Evolutionary conservation across 1,139 yeast species (phyloP), one percentile per base, ranked within the genome.

Genomic region (Casaregolazyma suthepensis): DNA sequence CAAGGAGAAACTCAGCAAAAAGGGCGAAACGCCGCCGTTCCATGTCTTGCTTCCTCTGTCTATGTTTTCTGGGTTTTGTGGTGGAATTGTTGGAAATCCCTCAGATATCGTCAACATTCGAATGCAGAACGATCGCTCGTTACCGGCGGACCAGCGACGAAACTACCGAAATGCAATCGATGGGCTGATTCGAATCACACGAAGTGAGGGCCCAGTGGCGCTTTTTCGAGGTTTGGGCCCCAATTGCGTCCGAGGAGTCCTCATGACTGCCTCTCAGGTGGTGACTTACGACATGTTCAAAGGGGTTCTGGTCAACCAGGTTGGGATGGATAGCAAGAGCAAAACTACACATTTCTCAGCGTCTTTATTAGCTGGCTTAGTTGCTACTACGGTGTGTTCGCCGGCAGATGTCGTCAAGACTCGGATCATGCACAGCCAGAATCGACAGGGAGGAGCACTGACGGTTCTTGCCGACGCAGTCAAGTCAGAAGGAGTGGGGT

Each of bases 351-450:
- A 88, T 68, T 87, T 89, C 65, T 66, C 83, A 37, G 87, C 95
- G 0, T 83, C 91, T 2, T 73, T 87, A 56, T 67, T 85, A 58
- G 95, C 96, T 0, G 96, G 96, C 12, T 73, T 88, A 42, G 90
- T 87, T 10, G 96, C 96, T 4, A 88, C 96, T 1, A 89, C 96
- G 0, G 86, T 87, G 19, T 89, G 96, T 68, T 86, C 95, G 1
- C 96, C 96, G 0, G 96, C 93, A 9, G 96, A 89, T 69, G 96
- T 89, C 9, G 85, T 89, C 51, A 89, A 88, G 70, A 89, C 96
- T 1, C 76, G 95, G 65, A 85, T 88, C 56, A 89, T 89, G 96
- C 85, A 86, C 59, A 58, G 68, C 61, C 52, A 51, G 44, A 80
- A 85, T 48, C 79, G 79, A 13, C 54, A 57, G 31, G 71, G 73